Evolutionary conservation across 805 yeast species (phyloP).

Genomic region (Barnettozyma wickerhamii): DNA sequence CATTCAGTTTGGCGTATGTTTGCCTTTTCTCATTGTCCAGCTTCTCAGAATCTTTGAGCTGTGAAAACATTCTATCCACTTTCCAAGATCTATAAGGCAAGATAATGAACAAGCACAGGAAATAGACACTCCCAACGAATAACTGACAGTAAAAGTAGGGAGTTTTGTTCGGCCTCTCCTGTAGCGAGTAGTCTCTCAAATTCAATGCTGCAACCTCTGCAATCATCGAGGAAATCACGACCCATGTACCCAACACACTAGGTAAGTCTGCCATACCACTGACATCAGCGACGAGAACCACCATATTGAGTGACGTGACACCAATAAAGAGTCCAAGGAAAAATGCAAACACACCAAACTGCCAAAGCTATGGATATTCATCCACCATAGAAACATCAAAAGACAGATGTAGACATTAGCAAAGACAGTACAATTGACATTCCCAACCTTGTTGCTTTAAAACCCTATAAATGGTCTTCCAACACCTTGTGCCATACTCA

Average conservation of each 20-base stretch:
- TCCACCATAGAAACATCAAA: slow-evolving; percentile 44
- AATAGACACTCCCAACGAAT: slow-evolving; percentile 49
- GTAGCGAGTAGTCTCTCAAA: slow-evolving; percentile 29
- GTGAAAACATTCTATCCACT: slow-evolving; percentile 37
- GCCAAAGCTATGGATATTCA: slow-evolving; percentile 38
- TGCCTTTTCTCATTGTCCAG: slow-evolving; percentile 1
- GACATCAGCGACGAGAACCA: slow-evolving; percentile 37
- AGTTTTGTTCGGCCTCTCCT: slow-evolving; percentile 15
- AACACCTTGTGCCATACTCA: slow-evolving; percentile 43
- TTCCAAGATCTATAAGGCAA: slow-evolving; percentile 49
- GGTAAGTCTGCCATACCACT: slow-evolving; percentile 34
- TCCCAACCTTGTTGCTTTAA: slow-evolving; percentile 41
- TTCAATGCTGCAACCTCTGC: slow-evolving; percentile 55
- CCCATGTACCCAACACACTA: slow-evolving; percentile 33
- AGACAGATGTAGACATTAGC: slow-evolving; percentile 33
- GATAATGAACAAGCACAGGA: slow-evolving; percentile 37
- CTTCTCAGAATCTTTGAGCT: slow-evolving; percentile 10
- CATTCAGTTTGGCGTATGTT: neutral
- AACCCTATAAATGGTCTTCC: slow-evolving; percentile 49
- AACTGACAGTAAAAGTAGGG: slow-evolving; percentile 60
- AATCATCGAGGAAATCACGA: slow-evolving; percentile 34
- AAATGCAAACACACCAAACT: slow-evolving; percentile 37
- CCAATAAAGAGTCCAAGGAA: slow-evolving; percentile 43
- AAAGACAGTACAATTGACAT: slow-evolving; percentile 40
- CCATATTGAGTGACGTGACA: slow-evolving; percentile 38